These are phyloP conservation scores for Trichoderma asperellum DNA, from an alignment of 2,329 filamentous ascomycete species.

Conservation along the genomic window DNA sequence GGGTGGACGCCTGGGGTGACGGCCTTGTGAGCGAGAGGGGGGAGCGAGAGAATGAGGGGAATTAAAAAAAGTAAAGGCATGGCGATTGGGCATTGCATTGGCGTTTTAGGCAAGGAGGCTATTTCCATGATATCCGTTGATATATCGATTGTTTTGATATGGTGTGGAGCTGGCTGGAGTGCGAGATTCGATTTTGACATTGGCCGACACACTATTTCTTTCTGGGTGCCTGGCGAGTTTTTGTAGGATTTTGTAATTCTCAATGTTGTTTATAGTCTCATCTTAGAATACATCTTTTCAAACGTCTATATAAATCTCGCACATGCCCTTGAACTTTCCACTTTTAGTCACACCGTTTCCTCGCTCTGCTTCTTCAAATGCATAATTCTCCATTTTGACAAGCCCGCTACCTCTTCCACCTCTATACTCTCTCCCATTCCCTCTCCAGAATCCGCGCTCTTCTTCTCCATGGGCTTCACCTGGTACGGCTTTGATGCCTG, in stretches of 20 bases:
- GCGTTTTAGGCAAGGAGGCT: constrained; percentile 14
- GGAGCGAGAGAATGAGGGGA: neutral
- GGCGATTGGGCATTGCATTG: constrained; percentile 26
- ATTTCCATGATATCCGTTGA: constrained; percentile 21
- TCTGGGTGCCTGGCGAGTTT: constrained; percentile 16
- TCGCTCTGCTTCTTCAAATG: constrained; percentile 38
- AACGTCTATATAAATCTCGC: constrained; percentile 5
- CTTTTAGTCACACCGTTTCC: neutral
- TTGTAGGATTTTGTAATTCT: constrained; percentile 1
- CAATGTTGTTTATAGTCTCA: neutral
- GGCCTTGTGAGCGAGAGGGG: constrained; percentile 52
- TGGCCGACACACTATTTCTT: neutral
- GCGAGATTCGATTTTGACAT: constrained; percentile 12
- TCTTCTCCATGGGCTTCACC: constrained; percentile 17
- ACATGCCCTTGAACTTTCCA: neutral
- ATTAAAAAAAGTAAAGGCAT: neutral
- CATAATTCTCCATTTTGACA: constrained; percentile 46
- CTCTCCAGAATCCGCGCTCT: constrained; percentile 35
- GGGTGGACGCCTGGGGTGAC: constrained; percentile 76
- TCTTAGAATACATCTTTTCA: constrained; percentile 5
- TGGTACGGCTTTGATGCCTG: constrained; percentile 34
- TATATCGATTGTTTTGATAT: neutral
- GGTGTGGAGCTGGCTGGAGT: constrained; percentile 17
- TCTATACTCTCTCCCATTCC: constrained; percentile 43
- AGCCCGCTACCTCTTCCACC: constrained; percentile 45